Conservation (phyloP, 225 moss, liverwort and hornwort genomes). For the Pleurozium schreberi region DNA sequence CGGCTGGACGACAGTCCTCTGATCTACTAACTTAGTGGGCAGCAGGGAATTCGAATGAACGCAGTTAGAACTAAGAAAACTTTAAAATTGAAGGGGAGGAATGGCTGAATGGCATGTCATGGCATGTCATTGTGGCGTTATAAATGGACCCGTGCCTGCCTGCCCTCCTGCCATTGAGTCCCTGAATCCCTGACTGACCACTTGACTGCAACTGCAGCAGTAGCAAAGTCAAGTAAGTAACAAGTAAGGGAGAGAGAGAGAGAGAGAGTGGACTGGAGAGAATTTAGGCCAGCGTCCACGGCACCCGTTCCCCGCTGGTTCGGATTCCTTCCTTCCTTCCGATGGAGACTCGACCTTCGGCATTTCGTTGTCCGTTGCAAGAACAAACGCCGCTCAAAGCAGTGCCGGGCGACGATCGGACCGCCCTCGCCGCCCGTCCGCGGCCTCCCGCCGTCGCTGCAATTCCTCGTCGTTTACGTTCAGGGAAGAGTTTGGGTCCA, state of each 20-base stretch:
- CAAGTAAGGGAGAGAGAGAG: not conserved
- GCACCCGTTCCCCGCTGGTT: not conserved
- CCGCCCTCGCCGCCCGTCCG: not conserved
- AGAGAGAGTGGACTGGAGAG: conserved; percentile 6
- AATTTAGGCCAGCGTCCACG: conserved; percentile 12
- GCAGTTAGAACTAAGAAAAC: not conserved
- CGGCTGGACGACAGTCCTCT: not conserved
- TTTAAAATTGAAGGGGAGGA: not conserved
- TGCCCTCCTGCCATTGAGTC: not conserved
- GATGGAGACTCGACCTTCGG: conserved; percentile 1
- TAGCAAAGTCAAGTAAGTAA: not conserved
- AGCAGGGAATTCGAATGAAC: not conserved
- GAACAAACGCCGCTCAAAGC: not conserved
- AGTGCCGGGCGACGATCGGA: not conserved
- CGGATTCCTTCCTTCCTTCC: not conserved
- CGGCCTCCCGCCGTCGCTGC: not conserved
- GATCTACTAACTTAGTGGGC: not conserved
- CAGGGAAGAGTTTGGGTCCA: not conserved
- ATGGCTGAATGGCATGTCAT: not conserved
- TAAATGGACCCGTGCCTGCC: conserved; percentile 12
- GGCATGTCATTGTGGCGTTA: not conserved
- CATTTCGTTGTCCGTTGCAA: not conserved
- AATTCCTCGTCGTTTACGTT: not conserved
- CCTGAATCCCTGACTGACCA: conserved; percentile 1
- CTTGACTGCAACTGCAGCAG: not conserved